Evolutionary conservation across 257 asterid genomes (phyloP).

Genomic region (Penstemon barbatus): DNA sequence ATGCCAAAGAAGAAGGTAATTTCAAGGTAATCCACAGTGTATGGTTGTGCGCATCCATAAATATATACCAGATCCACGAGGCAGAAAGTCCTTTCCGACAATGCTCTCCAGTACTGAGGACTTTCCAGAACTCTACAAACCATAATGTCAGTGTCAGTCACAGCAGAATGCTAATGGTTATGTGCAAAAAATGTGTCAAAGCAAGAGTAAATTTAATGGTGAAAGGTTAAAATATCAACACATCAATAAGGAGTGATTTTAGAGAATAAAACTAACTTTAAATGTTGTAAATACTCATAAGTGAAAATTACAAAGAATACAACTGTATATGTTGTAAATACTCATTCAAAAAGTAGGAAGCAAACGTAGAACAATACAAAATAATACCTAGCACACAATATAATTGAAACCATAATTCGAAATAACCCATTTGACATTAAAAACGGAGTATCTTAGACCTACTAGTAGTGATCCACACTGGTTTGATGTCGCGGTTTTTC

Average conservation of each 20-base stretch:
- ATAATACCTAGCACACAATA: constrained; percentile 3
- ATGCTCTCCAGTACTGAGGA: constrained; percentile 81
- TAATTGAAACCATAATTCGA: not conserved
- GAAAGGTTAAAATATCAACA: constrained; percentile 1
- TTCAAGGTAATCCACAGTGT: constrained; percentile 5
- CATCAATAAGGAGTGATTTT: not conserved
- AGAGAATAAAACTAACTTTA: too few relatives aligned
- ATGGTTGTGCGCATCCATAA: constrained; percentile 8
- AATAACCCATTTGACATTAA: not conserved
- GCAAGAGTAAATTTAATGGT: constrained; percentile 5
- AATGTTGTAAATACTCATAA: not conserved
- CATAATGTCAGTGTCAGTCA: constrained; percentile 22
- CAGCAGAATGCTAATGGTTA: constrained; percentile 2
- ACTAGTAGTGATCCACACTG: not conserved
- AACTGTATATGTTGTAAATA: not conserved
- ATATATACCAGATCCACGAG: constrained; percentile 74
- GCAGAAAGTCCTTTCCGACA: constrained; percentile 79
- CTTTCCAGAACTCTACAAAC: constrained; percentile 72
- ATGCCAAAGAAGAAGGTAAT: constrained; percentile 1
- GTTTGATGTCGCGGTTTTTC: too few relatives aligned
- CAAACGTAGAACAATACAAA: constrained; percentile 2
- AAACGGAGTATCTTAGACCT: constrained; percentile 3
- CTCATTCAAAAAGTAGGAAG: not conserved
- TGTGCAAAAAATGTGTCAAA: constrained; percentile 5
- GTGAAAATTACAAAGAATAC: constrained; percentile 8